These are phyloP conservation scores for Fusarium incarnatum DNA, from an alignment of 2,329 filamentous ascomycete species.

Conservation along the genomic window DNA sequence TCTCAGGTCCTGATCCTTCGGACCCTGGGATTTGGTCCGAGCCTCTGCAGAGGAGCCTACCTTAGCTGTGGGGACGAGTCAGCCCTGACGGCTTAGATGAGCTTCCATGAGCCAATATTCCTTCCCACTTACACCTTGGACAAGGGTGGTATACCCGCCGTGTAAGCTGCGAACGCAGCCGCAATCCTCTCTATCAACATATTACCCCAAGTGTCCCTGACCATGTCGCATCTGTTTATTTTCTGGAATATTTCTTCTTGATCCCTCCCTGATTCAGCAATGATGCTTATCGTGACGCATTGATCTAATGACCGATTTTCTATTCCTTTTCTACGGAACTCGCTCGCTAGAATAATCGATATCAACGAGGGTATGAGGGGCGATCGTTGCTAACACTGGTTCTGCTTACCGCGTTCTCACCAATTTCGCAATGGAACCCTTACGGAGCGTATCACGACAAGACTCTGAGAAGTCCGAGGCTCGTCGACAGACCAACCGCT, in stretches of 20 bases:
- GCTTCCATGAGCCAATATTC: constrained; percentile 10
- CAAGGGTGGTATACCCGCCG: constrained; percentile 10
- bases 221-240: not conserved
- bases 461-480: constrained; percentile 43
- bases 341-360: not conserved
- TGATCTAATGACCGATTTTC: not conserved
- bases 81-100: constrained; percentile 28
- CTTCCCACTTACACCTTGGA: constrained; percentile 11
- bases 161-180: constrained; percentile 26
- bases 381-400: constrained; percentile 18
- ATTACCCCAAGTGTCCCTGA: constrained; percentile 21
- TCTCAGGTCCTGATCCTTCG: constrained; percentile 6
- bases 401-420: constrained; percentile 26
- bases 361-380: constrained; percentile 22
- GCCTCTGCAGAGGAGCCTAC: not conserved
- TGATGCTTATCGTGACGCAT: not conserved
- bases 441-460: constrained; percentile 26
- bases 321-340: not conserved
- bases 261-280: constrained; percentile 26
- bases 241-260: not conserved
- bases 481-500: constrained; percentile 29
- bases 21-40: constrained; percentile 21
- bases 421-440: constrained; percentile 39
- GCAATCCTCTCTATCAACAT: constrained; percentile 9
- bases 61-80: constrained; percentile 28